Evolutionary conservation across 768 basidiomycete genomes (phyloP).

Genomic region (Serendipita vermifera): DNA sequence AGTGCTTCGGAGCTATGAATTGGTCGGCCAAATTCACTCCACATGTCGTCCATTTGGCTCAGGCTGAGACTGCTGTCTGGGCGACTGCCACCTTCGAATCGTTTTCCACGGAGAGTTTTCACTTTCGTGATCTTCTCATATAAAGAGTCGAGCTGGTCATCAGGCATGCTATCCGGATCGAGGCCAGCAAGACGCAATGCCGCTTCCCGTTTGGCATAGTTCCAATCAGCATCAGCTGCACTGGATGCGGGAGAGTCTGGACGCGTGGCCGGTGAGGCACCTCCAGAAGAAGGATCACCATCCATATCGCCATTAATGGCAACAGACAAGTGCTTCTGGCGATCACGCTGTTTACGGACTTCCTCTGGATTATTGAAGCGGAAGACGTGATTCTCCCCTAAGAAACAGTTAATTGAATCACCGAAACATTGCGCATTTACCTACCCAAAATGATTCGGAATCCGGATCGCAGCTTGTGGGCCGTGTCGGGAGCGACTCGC

Average conservation of each 20-base stretch:
- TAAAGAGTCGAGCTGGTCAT: conserved; percentile 86
- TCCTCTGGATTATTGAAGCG: conserved; percentile 94
- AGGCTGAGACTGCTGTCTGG: conserved; percentile 68
- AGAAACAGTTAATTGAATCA: conserved; percentile 11
- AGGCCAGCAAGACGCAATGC: conserved; percentile 67
- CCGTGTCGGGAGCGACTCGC: conserved; percentile 63
- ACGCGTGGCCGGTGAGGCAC: conserved; percentile 36
- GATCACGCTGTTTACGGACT: conserved; percentile 81
- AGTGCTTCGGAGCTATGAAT: conserved; percentile 53
- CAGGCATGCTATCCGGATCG: conserved; percentile 86
- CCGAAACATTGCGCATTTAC: conserved; percentile 19
- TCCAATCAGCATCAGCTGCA: conserved; percentile 85
- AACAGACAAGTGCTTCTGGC: conserved; percentile 59
- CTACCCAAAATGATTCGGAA: conserved; percentile 91
- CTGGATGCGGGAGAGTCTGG: conserved; percentile 66
- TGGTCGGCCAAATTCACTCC: conserved; percentile 80
- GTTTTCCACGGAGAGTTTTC: conserved; percentile 52
- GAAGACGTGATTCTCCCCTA: conserved; percentile 97
- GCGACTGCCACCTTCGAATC: conserved; percentile 50
- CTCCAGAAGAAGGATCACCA: conserved; percentile 29
- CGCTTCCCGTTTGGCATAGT: conserved; percentile 90
- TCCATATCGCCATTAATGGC: conserved; percentile 42
- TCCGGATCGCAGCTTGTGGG: conserved; percentile 80
- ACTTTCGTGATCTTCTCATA: conserved; percentile 92
- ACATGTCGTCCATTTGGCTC: conserved; percentile 73